Conservation (phyloP, 179 eudicot species). For the Beta corolliflora region DNA sequence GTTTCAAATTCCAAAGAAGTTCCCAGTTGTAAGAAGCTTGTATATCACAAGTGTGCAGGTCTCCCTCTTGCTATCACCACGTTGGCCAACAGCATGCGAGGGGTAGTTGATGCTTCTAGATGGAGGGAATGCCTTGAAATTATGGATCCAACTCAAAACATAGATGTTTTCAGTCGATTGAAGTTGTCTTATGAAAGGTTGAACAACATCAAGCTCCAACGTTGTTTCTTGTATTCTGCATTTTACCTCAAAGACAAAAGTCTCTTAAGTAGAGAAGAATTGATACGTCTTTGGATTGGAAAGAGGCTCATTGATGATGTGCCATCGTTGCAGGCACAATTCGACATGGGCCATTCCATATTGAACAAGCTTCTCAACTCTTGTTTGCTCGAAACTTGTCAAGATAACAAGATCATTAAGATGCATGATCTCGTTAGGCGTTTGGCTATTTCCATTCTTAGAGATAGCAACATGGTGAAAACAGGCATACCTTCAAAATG, state of each 20-base stretch:
- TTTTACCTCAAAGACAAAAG: conserved; percentile 5
- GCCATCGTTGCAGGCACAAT: conserved; percentile 18
- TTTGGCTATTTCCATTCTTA: conserved; percentile 12
- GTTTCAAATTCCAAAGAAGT: background rate
- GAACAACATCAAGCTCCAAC: conserved; percentile 6
- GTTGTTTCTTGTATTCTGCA: conserved; percentile 25
- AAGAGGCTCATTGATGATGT: conserved; percentile 22
- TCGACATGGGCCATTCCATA: conserved; percentile 23
- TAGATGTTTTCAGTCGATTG: background rate
- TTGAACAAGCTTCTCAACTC: conserved; percentile 30
- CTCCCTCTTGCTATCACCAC: conserved; percentile 23
- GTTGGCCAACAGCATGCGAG: conserved; percentile 10
- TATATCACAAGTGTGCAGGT: conserved; percentile 23
- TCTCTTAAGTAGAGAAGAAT: conserved; percentile 15
- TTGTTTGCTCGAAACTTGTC: conserved; percentile 18
- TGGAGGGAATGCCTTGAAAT: conserved; percentile 11
- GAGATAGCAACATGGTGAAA: conserved; percentile 1
- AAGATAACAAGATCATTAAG: conserved; percentile 3
- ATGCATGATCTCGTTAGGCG: conserved; percentile 19
- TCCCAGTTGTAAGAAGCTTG: background rate
- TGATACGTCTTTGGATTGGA: conserved; percentile 22
- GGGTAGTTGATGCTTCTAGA: conserved; percentile 4
- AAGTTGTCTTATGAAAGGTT: conserved; percentile 17
- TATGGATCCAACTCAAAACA: background rate
- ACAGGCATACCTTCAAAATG: background rate